Conservation (phyloP, 2,329 filamentous ascomycete genomes). For the Diaporthe velutina region DNA sequence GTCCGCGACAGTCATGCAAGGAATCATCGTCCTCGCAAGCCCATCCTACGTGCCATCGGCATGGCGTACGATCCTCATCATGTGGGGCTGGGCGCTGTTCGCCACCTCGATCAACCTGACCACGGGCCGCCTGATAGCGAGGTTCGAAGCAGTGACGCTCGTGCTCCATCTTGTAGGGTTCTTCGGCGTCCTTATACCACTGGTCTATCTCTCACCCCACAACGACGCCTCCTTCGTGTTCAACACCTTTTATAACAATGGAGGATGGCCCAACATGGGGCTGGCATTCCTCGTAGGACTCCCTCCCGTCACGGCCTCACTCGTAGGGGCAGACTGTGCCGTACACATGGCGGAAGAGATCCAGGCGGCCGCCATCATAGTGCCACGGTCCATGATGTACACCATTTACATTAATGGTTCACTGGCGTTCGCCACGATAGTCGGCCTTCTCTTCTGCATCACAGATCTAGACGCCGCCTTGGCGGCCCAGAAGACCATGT, state of each 20-base stretch:
- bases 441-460: constrained; percentile 68
- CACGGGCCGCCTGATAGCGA: constrained; percentile 41
- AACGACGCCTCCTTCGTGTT: constrained; percentile 55
- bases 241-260: constrained; percentile 56
- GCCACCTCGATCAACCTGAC: constrained; percentile 43
- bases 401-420: constrained; percentile 63
- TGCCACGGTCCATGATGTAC: constrained; percentile 64
- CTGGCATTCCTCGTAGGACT: constrained; percentile 61
- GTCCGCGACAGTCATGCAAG: constrained; percentile 43
- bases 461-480: constrained; percentile 60
- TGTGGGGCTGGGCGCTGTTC: constrained; percentile 42
- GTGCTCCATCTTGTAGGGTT: constrained; percentile 53
- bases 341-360: constrained; percentile 61
- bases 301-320: constrained; percentile 50
- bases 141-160: constrained; percentile 44
- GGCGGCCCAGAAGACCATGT: constrained; percentile 42
- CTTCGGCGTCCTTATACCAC: constrained; percentile 53
- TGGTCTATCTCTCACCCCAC: constrained; percentile 55
- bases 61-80: constrained; percentile 45
- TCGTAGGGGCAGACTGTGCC: constrained; percentile 55
- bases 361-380: constrained; percentile 59
- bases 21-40: constrained; percentile 41
- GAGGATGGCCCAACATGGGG: constrained; percentile 57
- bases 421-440: constrained; percentile 66
- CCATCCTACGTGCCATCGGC: constrained; percentile 40